These are phyloP conservation scores for Pseudovirgaria hyperparasitica DNA, from an alignment of 2,329 filamentous ascomycete genomes.

Conservation along the genomic window DNA sequence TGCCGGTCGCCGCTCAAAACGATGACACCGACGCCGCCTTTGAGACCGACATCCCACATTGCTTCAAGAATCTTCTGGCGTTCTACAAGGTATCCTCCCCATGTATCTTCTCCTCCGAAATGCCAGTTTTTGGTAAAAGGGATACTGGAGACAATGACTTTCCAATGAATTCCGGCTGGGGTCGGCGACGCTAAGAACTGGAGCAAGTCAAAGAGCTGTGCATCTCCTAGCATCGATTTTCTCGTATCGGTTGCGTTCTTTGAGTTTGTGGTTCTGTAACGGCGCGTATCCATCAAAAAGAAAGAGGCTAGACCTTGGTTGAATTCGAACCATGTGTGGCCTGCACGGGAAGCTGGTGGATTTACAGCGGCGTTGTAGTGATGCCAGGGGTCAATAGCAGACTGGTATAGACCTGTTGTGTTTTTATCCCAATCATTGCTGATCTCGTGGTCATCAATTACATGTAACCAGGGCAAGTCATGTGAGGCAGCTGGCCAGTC, in stretches of 20 bases:
- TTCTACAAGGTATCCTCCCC: slow-evolving; percentile 83
- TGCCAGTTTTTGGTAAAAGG: slow-evolving; percentile 98
- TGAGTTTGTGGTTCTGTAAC: slow-evolving; percentile 62
- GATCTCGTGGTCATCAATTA: slow-evolving; percentile 94
- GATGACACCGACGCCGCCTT: slow-evolving; percentile 61
- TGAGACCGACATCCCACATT: slow-evolving; percentile 76
- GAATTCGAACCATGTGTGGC: slow-evolving; percentile 79
- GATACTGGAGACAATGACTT: slow-evolving; percentile 78
- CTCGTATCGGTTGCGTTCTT: slow-evolving; percentile 46
- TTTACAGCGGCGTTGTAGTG: slow-evolving; percentile 80
- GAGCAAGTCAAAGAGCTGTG: slow-evolving; percentile 69
- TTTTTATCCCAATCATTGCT: slow-evolving; percentile 84
- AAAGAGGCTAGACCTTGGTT: slow-evolving; percentile 82
- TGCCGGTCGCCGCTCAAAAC: slow-evolving; percentile 88
- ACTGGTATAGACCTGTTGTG: slow-evolving; percentile 63
- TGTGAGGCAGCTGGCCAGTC: slow-evolving; percentile 69
- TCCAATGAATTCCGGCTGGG: slow-evolving; percentile 74
- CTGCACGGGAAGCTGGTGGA: slow-evolving; percentile 53
- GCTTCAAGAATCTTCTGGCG: slow-evolving; percentile 68
- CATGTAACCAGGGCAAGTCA: slow-evolving; percentile 92
- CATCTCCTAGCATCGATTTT: slow-evolving; percentile 77
- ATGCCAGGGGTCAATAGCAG: slow-evolving; percentile 72
- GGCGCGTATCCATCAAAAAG: slow-evolving; percentile 87
- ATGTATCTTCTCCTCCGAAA: slow-evolving; percentile 77
- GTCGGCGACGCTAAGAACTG: slow-evolving; percentile 62